Evolutionary conservation across 306 rosid genomes (phyloP).

Genomic region (Elaeagnus macrophylla): DNA sequence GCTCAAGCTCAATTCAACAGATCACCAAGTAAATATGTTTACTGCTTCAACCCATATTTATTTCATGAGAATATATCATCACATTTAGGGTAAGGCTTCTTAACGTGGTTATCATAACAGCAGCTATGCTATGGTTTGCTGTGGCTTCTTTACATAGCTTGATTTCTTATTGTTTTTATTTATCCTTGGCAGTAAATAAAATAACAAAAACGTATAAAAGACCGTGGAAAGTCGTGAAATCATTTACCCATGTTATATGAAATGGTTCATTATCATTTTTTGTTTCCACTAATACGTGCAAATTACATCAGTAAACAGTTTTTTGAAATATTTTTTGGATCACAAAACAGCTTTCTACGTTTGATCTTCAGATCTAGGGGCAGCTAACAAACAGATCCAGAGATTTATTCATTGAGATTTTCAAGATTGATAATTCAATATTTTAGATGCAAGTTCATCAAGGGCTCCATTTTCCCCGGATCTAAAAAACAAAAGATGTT

Average conservation of each 20-base stretch:
- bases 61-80: too few relatives aligned
- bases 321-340: too few relatives aligned
- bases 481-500: neutral
- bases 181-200: too few relatives aligned
- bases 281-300: neutral
- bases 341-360: neutral
- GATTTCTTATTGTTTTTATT: too few relatives aligned
- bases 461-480: conserved; percentile 5
- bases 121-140: too few relatives aligned
- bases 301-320: neutral
- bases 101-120: too few relatives aligned
- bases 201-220: neutral
- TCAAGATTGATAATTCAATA: neutral
- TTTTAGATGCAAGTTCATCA: neutral
- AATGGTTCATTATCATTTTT: neutral
- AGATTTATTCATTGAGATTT: neutral
- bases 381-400: neutral
- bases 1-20: too few relatives aligned
- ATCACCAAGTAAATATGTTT: too few relatives aligned
- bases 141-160: too few relatives aligned
- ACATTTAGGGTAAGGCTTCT: too few relatives aligned
- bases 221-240: neutral
- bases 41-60: too few relatives aligned
- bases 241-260: neutral
- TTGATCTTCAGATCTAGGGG: neutral